phyloP scores from a whole-genome alignment of 1,139 yeast species.

The Candida smagusa region DNA sequence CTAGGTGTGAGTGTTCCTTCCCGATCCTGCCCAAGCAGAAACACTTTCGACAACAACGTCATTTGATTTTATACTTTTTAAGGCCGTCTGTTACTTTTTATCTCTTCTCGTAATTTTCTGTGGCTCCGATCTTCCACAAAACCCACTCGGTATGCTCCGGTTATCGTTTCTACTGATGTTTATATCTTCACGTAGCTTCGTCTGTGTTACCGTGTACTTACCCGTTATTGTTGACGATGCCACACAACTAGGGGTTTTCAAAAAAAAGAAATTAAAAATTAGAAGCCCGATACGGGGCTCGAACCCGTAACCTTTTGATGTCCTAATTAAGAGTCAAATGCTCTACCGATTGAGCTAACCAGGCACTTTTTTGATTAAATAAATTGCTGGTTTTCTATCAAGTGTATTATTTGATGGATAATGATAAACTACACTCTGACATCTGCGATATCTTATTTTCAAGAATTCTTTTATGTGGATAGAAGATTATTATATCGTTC shows the following conservation, averaged over 20 bases:
- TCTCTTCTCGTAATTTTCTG: background rate
- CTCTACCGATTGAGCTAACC: slow-evolving; percentile 34
- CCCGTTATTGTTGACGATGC: background rate
- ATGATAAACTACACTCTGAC: too few relatives aligned
- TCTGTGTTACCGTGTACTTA: too few relatives aligned
- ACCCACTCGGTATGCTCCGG: background rate
- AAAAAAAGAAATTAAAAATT: slow-evolving; percentile 5
- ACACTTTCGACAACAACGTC: slow-evolving; percentile 5
- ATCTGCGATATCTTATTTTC: too few relatives aligned
- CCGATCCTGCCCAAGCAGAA: slow-evolving; percentile 4
- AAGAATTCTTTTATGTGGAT: too few relatives aligned
- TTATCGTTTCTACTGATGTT: background rate
- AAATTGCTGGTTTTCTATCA: background rate
- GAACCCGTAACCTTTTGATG: slow-evolving; percentile 20
- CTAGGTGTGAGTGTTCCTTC: background rate
- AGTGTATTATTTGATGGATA: too few relatives aligned
- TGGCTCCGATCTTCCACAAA: background rate
- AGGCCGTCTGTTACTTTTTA: background rate
- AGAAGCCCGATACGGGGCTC: slow-evolving; percentile 19
- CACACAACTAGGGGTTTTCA: background rate
- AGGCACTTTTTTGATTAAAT: slow-evolving; percentile 13
- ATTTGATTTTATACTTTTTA: background rate
- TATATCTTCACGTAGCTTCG: too few relatives aligned
- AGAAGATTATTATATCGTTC: too few relatives aligned
- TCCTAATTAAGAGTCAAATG: slow-evolving; percentile 25